phyloP scores from a whole-genome alignment of 495 filamentous ascomycete species.

The Apodospora peruviana region DNA sequence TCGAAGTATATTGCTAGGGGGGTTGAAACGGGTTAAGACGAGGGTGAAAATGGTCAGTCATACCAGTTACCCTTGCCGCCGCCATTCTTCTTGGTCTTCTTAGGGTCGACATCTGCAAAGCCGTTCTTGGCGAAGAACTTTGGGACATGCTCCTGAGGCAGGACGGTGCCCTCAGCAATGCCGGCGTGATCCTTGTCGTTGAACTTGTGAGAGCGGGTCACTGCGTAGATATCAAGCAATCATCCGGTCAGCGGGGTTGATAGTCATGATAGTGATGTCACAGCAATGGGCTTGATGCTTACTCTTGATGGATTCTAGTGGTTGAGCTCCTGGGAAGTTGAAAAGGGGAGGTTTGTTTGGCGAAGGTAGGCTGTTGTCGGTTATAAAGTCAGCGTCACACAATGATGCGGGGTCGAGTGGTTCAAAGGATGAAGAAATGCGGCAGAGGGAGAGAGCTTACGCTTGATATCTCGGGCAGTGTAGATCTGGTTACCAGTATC shows the following conservation, averaged over 20 bases:
- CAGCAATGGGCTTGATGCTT: conserved; percentile 3
- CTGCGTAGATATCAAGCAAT: conserved; percentile 31
- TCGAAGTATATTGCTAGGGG: not conserved
- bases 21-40: not conserved
- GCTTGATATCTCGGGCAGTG: not conserved
- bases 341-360: not conserved
- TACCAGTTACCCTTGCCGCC: conserved; percentile 93
- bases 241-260: conserved; percentile 8
- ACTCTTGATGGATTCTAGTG: conserved; percentile 22
- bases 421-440: not conserved
- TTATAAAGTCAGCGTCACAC: conserved; percentile 5
- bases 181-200: conserved; percentile 81
- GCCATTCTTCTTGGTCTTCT: conserved; percentile 95
- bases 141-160: conserved; percentile 66
- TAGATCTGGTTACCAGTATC: not conserved
- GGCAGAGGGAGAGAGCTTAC: conserved; percentile 1
- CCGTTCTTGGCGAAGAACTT: conserved; percentile 90
- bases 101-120: conserved; percentile 73
- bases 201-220: conserved; percentile 93
- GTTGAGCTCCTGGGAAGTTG: not conserved
- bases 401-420: conserved; percentile 12
- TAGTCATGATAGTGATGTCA: conserved; percentile 10
- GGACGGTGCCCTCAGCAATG: conserved; percentile 56
- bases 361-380: not conserved
- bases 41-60: conserved; percentile 19